These are phyloP conservation scores for Macrolepiota albuminosa DNA, from an alignment of 768 basidiomycete species.

Conservation along the genomic window DNA sequence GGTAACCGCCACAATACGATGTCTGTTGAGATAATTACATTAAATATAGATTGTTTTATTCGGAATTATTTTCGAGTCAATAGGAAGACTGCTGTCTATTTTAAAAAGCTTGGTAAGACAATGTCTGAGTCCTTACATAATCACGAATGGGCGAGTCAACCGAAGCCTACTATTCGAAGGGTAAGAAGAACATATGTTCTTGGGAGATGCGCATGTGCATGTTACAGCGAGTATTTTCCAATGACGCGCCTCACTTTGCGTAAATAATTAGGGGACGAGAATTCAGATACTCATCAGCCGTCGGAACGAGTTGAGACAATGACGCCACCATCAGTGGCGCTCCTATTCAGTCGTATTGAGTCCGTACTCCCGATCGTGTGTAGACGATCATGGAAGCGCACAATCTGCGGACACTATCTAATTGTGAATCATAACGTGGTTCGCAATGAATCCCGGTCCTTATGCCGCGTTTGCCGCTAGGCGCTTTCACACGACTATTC, in stretches of 20 bases:
- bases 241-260: neutral
- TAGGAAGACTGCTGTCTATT: neutral
- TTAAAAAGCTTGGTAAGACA: neutral
- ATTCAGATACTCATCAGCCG: neutral
- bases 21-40: neutral
- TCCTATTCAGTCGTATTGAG: conserved; percentile 7
- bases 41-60: neutral
- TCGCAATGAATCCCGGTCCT: neutral
- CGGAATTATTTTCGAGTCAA: neutral
- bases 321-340: conserved; percentile 11
- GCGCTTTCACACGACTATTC: neutral
- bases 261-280: neutral
- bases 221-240: too few species aligned
- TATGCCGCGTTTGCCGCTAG: neutral
- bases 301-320: conserved; percentile 8
- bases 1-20: neutral
- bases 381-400: neutral
- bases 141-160: neutral
- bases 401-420: neutral
- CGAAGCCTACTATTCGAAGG: neutral
- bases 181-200: neutral
- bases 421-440: neutral
- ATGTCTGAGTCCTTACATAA: neutral
- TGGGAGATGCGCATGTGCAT: neutral
- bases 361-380: neutral